phyloP scores from a whole-genome alignment of 352 stramenopile genomes.

The Pythium dissotocum region DNA sequence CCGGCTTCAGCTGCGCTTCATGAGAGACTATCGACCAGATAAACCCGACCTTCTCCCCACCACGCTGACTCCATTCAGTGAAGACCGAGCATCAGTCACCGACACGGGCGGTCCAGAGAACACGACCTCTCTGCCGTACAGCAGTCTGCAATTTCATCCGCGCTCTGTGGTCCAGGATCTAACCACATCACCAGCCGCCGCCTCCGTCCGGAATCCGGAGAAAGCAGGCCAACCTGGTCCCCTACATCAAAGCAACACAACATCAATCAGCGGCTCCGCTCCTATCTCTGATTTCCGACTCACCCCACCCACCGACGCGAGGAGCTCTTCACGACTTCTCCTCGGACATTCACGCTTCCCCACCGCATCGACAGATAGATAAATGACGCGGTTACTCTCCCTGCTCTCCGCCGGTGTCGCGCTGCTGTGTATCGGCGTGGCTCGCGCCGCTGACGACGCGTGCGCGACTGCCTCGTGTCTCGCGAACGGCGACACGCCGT shows the following conservation, averaged over 20 bases:
- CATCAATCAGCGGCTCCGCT: neutral
- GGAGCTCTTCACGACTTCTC: neutral
- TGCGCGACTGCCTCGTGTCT: constrained; percentile 56
- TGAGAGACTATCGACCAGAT: constrained; percentile 6
- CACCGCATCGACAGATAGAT: constrained; percentile 9
- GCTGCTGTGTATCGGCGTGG: constrained; percentile 3
- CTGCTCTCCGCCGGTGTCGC: constrained; percentile 6
- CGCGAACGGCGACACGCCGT: constrained; percentile 55
- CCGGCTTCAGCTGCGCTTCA: neutral
- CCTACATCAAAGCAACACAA: constrained; percentile 1
- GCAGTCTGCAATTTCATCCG: constrained; percentile 24
- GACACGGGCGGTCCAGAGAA: neutral
- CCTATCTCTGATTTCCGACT: neutral
- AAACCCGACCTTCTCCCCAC: neutral
- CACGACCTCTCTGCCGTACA: constrained; percentile 5
- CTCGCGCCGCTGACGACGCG: constrained; percentile 20
- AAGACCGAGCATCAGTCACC: neutral
- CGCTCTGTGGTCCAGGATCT: neutral
- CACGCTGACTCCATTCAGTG: constrained; percentile 3
- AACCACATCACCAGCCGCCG: constrained; percentile 7
- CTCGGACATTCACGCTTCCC: neutral
- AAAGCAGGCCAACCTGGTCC: constrained; percentile 3
- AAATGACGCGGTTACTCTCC: constrained; percentile 24
- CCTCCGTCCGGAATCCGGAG: constrained; percentile 3
- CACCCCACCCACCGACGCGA: neutral